phyloP scores from a whole-genome alignment of 495 filamentous ascomycete species.

The Platismatia glauca region DNA sequence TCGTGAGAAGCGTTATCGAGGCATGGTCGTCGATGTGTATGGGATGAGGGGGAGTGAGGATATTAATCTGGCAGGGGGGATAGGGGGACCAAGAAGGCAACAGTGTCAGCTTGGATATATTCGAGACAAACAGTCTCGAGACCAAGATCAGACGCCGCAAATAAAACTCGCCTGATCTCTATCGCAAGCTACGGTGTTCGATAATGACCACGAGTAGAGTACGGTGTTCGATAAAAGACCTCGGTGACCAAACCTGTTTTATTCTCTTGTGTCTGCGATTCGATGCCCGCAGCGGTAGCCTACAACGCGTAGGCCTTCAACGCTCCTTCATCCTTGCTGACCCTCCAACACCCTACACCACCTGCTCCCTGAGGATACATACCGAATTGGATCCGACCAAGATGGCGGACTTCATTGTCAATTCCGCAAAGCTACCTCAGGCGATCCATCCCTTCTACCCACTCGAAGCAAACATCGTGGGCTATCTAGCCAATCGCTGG shows the following conservation, averaged over 20 bases:
- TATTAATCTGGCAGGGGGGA: background rate
- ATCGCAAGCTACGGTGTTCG: background rate
- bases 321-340: background rate
- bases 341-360: background rate
- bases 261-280: background rate
- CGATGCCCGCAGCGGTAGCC: background rate
- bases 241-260: too few relatives aligned
- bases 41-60: too few relatives aligned
- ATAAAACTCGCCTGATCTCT: background rate
- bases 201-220: too few relatives aligned
- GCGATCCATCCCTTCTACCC: conserved; percentile 65
- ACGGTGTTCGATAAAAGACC: too few relatives aligned
- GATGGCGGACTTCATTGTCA: conserved; percentile 1
- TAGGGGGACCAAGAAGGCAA: background rate
- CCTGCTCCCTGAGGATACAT: background rate
- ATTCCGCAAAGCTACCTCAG: conserved; percentile 7
- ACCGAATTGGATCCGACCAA: too few relatives aligned
- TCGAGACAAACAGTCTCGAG: background rate
- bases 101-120: background rate
- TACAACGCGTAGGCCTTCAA: background rate
- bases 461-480: conserved; percentile 47
- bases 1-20: background rate
- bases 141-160: background rate
- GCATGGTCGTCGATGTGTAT: background rate
- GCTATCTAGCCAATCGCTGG: conserved; percentile 53